These are phyloP conservation scores for Chlamydomonas sphaeroides DNA, from an alignment of 139 green algal genomes.

Conservation along the genomic window DNA sequence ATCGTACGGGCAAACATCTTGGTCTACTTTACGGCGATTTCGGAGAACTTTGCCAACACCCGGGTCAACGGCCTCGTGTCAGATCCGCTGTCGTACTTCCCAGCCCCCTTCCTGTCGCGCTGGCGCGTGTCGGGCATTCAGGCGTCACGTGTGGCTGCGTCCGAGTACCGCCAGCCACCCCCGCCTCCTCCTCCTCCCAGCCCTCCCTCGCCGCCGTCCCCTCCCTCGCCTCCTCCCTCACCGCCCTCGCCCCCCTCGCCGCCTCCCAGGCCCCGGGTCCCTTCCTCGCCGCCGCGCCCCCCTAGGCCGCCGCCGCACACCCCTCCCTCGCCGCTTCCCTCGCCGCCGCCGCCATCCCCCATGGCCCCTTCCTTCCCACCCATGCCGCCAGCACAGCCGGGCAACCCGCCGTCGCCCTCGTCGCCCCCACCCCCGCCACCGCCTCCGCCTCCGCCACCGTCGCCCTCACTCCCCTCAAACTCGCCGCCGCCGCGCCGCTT, in stretches of 20 bases:
- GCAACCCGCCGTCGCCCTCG: no score
- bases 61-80: background rate
- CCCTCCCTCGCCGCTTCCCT: no score
- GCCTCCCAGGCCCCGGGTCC: background rate
- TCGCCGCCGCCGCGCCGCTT: no score
- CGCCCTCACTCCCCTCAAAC: no score
- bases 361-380: no score
- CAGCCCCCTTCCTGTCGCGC: background rate
- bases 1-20: background rate
- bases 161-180: background rate
- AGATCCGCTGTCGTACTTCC: background rate
- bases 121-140: background rate
- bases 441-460: no score
- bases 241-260: background rate
- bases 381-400: no score
- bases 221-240: background rate
- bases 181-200: background rate
- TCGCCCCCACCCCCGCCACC: no score
- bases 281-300: no score
- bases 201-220: background rate
- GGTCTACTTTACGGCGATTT: background rate
- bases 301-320: no score
- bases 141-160: background rate
- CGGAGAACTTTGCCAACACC: background rate
- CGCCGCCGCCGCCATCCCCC: no score